phyloP scores from a whole-genome alignment of 768 basidiomycete genomes.

The Hygrocybe punicea region DNA sequence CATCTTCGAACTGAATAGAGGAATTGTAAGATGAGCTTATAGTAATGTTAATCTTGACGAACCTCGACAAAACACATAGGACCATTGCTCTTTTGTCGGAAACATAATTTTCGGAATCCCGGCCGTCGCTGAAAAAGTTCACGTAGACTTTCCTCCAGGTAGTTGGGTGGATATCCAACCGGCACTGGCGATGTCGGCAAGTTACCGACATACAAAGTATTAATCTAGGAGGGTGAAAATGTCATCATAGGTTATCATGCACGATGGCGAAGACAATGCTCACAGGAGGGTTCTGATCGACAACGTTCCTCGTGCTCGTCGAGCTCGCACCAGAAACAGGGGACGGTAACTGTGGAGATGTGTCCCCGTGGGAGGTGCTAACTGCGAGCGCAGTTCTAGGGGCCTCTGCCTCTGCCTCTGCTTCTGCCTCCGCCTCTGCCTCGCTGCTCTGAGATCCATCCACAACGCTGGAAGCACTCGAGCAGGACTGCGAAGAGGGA shows the following conservation, averaged over 20 bases:
- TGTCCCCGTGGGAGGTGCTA: constrained; percentile 48
- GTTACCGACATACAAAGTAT: constrained; percentile 99
- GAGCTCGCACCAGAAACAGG: constrained; percentile 65
- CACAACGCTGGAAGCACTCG: constrained; percentile 33
- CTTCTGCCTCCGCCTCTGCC: constrained; percentile 18
- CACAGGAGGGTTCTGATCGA: constrained; percentile 93
- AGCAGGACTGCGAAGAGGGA: constrained; percentile 22
- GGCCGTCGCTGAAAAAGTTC: constrained; percentile 73
- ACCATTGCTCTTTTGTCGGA: constrained; percentile 93
- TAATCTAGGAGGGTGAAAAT: constrained; percentile 53
- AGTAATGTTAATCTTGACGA: constrained; percentile 30
- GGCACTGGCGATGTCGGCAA: constrained; percentile 78
- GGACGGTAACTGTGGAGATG: constrained; percentile 73
- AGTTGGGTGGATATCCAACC: constrained; percentile 67
- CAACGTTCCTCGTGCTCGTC: constrained; percentile 42
- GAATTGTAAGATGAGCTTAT: constrained; percentile 12
- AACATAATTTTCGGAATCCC: constrained; percentile 90
- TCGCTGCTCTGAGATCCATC: constrained; percentile 25
- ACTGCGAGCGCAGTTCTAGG: constrained; percentile 48
- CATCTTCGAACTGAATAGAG: constrained; percentile 77
- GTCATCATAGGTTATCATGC: neutral
- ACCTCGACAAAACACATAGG: constrained; percentile 99
- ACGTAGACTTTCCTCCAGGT: constrained; percentile 83
- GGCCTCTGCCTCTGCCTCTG: constrained; percentile 23
- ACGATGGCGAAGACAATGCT: constrained; percentile 25